These are phyloP conservation scores for Neotropicomus parvogracilis DNA, from an alignment of 1,284 basidiomycete species.

Conservation along the genomic window DNA sequence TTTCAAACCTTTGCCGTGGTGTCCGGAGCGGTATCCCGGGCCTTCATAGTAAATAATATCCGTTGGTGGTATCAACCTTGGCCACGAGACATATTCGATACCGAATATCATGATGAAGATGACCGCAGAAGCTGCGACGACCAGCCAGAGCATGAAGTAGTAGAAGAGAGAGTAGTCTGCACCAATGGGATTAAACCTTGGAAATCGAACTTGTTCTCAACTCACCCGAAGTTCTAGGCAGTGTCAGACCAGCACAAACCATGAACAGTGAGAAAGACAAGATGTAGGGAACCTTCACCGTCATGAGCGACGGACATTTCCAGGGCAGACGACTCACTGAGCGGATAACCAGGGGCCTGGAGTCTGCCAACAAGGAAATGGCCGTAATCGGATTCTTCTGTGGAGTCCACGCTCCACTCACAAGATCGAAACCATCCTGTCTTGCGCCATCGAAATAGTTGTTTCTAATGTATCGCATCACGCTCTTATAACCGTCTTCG, in stretches of 20 bases:
- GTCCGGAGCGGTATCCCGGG: conserved; percentile 76
- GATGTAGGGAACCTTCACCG: conserved; percentile 75
- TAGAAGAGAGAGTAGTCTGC: conserved; percentile 76
- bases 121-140: conserved; percentile 57
- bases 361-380: conserved; percentile 72
- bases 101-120: conserved; percentile 76
- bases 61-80: conserved; percentile 81
- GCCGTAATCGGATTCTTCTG: conserved; percentile 64
- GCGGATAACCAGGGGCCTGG: conserved; percentile 75
- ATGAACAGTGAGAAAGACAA: conserved; percentile 82
- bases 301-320: conserved; percentile 10
- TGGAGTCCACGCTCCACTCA: conserved; percentile 89
- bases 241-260: conserved; percentile 78
- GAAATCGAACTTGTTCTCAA: conserved; percentile 18
- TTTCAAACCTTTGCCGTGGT: conserved; percentile 72
- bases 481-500: conserved; percentile 87
- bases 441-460: conserved; percentile 96
- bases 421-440: conserved; percentile 90
- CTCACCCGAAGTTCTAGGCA: conserved; percentile 82
- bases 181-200: conserved; percentile 6
- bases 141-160: conserved; percentile 79
- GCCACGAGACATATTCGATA: conserved; percentile 90
- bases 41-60: conserved; percentile 86
- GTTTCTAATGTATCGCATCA: conserved; percentile 90
- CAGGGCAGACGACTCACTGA: conserved; percentile 52